Evolutionary conservation across 202 grass and related monocot species (phyloP).

Genomic region (Panicum virgatum): DNA sequence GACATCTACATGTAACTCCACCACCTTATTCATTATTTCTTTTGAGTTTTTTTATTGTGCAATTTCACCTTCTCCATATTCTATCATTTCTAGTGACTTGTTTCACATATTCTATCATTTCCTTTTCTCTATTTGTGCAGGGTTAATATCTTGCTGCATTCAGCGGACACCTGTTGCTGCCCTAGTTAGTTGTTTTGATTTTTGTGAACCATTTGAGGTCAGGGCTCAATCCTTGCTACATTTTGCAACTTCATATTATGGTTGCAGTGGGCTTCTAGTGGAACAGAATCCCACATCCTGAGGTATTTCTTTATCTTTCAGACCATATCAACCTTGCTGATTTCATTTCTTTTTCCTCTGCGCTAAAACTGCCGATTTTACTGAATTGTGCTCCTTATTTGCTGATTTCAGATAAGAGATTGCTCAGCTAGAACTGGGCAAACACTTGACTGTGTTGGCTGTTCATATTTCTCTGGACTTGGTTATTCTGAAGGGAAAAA

Average conservation of each 20-base stretch:
- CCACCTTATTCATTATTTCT: slow-evolving; percentile 13
- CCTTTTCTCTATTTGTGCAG: slow-evolving; percentile 27
- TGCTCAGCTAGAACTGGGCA: slow-evolving; percentile 29
- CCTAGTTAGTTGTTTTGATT: slow-evolving; percentile 38
- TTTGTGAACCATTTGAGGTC: slow-evolving; percentile 30
- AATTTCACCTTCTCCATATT: background rate
- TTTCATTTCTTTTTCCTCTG: background rate
- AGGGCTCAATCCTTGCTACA: slow-evolving; percentile 34
- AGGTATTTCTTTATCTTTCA: background rate
- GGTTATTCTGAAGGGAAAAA: slow-evolving; percentile 23
- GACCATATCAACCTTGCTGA: background rate
- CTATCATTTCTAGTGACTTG: background rate
- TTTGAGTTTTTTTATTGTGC: slow-evolving; percentile 7
- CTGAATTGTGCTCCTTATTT: slow-evolving; percentile 9
- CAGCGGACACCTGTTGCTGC: slow-evolving; percentile 18
- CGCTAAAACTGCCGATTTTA: background rate
- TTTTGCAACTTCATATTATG: slow-evolving; percentile 19
- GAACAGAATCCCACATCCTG: slow-evolving; percentile 31
- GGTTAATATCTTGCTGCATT: slow-evolving; percentile 37
- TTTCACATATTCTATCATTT: slow-evolving; percentile 25
- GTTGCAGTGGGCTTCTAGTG: slow-evolving; percentile 27
- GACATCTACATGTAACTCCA: slow-evolving; percentile 54
- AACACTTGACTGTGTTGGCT: slow-evolving; percentile 5
- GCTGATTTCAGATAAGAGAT: slow-evolving; percentile 30
- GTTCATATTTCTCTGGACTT: slow-evolving; percentile 33